Base-by-base conservation (phyloP, 1,284 basidiomycete genomes). In the Heliocybe sulcata region DNA sequence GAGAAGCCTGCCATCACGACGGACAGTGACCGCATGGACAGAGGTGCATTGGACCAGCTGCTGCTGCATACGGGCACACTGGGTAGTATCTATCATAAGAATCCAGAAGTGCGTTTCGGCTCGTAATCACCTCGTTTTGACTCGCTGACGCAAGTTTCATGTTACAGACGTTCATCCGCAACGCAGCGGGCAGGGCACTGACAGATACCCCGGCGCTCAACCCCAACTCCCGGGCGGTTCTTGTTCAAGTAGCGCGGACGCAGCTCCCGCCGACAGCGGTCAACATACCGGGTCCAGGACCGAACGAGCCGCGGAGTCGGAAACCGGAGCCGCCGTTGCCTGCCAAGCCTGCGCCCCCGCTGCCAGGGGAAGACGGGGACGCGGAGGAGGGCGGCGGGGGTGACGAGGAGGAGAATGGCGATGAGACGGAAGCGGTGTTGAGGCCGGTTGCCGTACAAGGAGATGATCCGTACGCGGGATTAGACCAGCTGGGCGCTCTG, bases 1-100 rank as follows among this genome's bases (percentile, higher is more conserved):
- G 91, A 94, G 60, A 98, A 98, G 64, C 97, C 97, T 16, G 79
- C 93, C 2, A 98, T 99, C 60, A 95, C 93, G n/a, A 98, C 94
- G 1, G 95, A 99, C 68, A 93, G 94, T 4, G 97, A 99, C 67
- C 77, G 94, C 38, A 98, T 99, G 92, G 95, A 98, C 67, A 82
- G 94, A 62, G 92, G 93, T 23, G 90, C 94, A 55, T 80, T 98
- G 35, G 95, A 98, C 71, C 93, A 96, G 62, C 75, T 95, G 19
- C 69, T 92, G 35, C 67, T 92, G 42, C 90, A 92, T 63, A 90
- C 90, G 0, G 90, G 87, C 11, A 89, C 88, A n/a, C 69, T 92
- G 35, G 87, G 88, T 25, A 91, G 89, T 55, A 91, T 92, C 58
- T 92, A 92, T 65, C 90, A 92, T 73, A 92, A 92, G 72, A 92